Base-by-base conservation (phyloP, 2,329 filamentous ascomycete genomes). In the Purpureocillium lavendulum region DNA sequence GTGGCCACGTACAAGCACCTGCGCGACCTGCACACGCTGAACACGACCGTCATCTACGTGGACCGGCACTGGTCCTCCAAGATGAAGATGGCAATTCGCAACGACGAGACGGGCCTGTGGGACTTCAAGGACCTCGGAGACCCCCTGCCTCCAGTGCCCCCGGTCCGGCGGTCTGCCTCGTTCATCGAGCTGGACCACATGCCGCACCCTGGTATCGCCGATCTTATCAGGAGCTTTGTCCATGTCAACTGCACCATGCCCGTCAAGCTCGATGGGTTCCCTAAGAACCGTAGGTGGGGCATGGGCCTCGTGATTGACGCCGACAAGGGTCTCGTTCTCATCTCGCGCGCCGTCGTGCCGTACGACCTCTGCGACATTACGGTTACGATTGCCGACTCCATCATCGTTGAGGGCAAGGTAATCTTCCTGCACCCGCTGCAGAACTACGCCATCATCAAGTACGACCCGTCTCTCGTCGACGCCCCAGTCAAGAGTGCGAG, bases 261-360 rank as follows among this genome's bases (percentile, higher is more conserved):
- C 0, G 69, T 98, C 45, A 97, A 97, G 69, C 75, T 98, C 9
- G 92, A 98, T 58, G 92, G 92, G n/a, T 98, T 95, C 59, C 94
- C 92, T 6, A 87, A 92, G 60, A 87, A 92, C 49, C 77, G 88
- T 36, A 92, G 94, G 64, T 92, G 88, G 66, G 92, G 92, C 1
- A 96, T 95, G 71, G 92, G 92, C 30, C 69, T 98, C 30, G 90
- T 98, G n/a, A 86, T 98, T 45, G 92, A 98, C 62, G 92, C 94
- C 1, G 87, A 94, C 44, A 90, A 96, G 66, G 92, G 92, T 14
- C 73, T 98, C 14, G 92, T 98, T 7, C 77, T 97, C 43, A 90
- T 97, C 40, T 97, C 92, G 2, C 72, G 92, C 56, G 90, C 94
- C 2, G 87, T 96, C 47, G 85, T 98, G 15, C 92, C 92, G 2